These are phyloP conservation scores for Rhododendron henanense DNA, from an alignment of 148 eudicot genomes.

Conservation along the genomic window DNA sequence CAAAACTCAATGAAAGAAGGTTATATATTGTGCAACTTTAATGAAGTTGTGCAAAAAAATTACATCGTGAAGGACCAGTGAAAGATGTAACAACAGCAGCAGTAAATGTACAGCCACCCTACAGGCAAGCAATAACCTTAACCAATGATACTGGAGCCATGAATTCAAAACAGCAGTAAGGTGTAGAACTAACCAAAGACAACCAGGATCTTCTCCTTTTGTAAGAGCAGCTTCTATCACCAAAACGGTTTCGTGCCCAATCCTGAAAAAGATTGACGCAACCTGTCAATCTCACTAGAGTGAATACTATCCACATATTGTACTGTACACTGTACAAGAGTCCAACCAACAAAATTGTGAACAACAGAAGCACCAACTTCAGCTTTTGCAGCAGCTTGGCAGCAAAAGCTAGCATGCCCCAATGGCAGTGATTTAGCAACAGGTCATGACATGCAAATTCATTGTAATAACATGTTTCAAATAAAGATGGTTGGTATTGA, in stretches of 20 bases:
- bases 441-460: no score
- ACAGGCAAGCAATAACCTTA: neutral
- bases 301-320: neutral
- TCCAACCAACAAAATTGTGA: no score
- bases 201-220: slow-evolving; percentile 98
- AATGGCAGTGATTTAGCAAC: no score
- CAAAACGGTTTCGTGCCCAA: slow-evolving; percentile 88
- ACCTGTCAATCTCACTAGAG: neutral
- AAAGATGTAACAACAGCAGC: neutral
- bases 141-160: neutral
- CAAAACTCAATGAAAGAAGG: no score
- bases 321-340: no score
- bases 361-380: no score
- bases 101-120: neutral
- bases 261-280: slow-evolving; percentile 39
- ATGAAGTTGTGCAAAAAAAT: neutral
- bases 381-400: no score
- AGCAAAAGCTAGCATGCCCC: no score
- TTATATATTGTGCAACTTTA: neutral
- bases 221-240: slow-evolving; percentile 83
- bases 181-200: slow-evolving; percentile 60
- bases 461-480: no score
- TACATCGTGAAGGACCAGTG: neutral
- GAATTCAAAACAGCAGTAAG: slow-evolving; percentile 1
- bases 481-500: no score